A percentile compares a stretch with the other conserved stretches of the same genome.
Conservation (phyloP, 2,329 filamentous ascomycete species). For the Ceratocystis lukuohia region DNA sequence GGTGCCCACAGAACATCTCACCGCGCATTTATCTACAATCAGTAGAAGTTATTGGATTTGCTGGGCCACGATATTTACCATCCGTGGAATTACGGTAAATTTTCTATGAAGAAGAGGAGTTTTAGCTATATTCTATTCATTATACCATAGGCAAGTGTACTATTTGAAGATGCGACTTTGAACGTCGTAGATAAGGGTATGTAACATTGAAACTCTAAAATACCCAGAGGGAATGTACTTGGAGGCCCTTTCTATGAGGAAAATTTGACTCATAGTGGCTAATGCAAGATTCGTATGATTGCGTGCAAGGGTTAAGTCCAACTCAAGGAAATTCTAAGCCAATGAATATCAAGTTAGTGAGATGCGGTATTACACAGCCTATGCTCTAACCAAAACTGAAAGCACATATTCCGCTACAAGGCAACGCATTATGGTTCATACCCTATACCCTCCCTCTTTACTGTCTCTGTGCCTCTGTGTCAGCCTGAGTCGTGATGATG, state of each 20-base stretch:
- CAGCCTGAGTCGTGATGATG: background rate
- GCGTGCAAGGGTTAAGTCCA: background rate
- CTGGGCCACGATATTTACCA: constrained; percentile 74
- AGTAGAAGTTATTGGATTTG: constrained; percentile 69
- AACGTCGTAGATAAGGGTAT: too few relatives aligned
- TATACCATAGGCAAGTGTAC: background rate
- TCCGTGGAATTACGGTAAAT: constrained; percentile 45
- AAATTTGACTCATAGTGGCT: constrained; percentile 10
- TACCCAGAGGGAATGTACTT: background rate
- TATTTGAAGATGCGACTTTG: too few relatives aligned
- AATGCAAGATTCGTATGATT: constrained; percentile 10
- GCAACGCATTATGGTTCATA: background rate
- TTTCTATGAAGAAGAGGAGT: background rate
- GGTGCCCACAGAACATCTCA: constrained; percentile 58
- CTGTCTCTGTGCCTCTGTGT: background rate
- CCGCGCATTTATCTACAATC: constrained; percentile 60
- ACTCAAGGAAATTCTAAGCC: too few relatives aligned
- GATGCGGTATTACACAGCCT: too few relatives aligned
- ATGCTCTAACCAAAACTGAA: background rate
- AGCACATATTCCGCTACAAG: background rate
- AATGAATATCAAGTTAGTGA: too few relatives aligned
- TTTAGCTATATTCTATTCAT: constrained; percentile 1
- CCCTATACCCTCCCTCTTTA: background rate
- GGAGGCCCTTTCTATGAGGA: background rate
- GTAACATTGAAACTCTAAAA: too few relatives aligned